These are phyloP conservation scores for Verticillium klebahnii DNA, from an alignment of 2,329 filamentous ascomycete species.

Conservation along the genomic window DNA sequence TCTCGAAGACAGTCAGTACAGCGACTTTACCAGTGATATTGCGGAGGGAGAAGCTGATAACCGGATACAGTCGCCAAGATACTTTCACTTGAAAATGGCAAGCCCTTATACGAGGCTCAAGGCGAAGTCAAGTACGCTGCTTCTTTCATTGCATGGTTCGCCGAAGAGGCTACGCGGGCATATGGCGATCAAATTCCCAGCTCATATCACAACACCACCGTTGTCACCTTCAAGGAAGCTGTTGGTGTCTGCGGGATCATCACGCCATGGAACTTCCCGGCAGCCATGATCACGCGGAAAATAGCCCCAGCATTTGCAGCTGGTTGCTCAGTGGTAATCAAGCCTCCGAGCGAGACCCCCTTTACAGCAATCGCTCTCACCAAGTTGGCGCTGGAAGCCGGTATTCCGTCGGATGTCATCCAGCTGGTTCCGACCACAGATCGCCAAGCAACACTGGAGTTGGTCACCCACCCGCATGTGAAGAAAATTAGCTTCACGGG, in stretches of 20 bases:
- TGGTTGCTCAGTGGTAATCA: conserved; percentile 66
- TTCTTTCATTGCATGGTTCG: conserved; percentile 60
- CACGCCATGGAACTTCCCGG: conserved; percentile 62
- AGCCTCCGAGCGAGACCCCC: conserved; percentile 67
- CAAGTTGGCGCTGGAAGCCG: conserved; percentile 59
- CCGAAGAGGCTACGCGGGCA: conserved; percentile 52
- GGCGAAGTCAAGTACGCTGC: conserved; percentile 56
- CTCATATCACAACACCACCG: conserved; percentile 50
- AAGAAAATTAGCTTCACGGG: conserved; percentile 74
- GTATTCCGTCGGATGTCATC: conserved; percentile 62
- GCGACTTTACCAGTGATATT: not conserved
- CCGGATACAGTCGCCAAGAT: conserved; percentile 37
- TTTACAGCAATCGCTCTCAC: conserved; percentile 63
- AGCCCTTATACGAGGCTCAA: conserved; percentile 56
- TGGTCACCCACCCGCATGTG: conserved; percentile 34
- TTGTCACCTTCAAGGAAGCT: conserved; percentile 61
- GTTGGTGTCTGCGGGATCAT: conserved; percentile 65
- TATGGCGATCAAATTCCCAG: conserved; percentile 60
- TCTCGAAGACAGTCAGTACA: conserved; percentile 48
- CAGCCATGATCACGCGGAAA: conserved; percentile 45
- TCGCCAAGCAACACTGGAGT: conserved; percentile 7
- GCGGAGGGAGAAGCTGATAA: not conserved
- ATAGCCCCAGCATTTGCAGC: conserved; percentile 54
- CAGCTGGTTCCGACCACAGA: conserved; percentile 23
- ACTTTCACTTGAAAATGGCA: conserved; percentile 68